Conservation (phyloP, 2,329 filamentous ascomycete species). For the Xenoacremonium recifei region DNA sequence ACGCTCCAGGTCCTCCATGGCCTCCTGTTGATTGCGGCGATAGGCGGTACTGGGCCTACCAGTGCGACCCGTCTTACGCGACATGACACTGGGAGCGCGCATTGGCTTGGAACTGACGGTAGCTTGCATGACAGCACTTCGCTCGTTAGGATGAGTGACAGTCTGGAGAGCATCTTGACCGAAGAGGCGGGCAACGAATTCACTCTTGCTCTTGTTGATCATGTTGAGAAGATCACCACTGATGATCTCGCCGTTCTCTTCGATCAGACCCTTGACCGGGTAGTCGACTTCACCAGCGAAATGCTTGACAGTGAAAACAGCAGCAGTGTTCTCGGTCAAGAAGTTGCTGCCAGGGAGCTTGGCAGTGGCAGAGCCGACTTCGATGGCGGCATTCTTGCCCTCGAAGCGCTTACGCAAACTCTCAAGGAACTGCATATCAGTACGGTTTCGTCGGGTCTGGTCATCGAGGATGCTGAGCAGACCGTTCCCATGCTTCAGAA, state of each 20-base stretch:
- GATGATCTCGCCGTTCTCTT: slow-evolving; percentile 95
- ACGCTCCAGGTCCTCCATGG: slow-evolving; percentile 47
- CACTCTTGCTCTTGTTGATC: slow-evolving; percentile 81
- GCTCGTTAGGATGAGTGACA: slow-evolving; percentile 89
- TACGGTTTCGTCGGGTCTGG: slow-evolving; percentile 85
- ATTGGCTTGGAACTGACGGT: slow-evolving; percentile 94
- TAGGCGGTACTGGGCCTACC: slow-evolving; percentile 31
- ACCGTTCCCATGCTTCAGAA: slow-evolving; percentile 90
- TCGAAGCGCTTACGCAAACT: slow-evolving; percentile 91
- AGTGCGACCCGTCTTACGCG: slow-evolving; percentile 61
- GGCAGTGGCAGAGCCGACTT: slow-evolving; percentile 71
- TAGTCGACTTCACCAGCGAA: slow-evolving; percentile 98
- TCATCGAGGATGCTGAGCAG: slow-evolving; percentile 93
- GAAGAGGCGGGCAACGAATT: slow-evolving; percentile 87
- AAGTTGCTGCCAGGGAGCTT: slow-evolving; percentile 88
- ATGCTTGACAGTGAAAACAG: slow-evolving; percentile 87
- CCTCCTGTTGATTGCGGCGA: slow-evolving; percentile 40
- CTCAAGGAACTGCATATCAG: slow-evolving; percentile 86
- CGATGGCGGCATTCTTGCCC: slow-evolving; percentile 88
- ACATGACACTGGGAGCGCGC: slow-evolving; percentile 89
- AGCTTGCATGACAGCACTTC: slow-evolving; percentile 88
- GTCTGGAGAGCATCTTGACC: slow-evolving; percentile 95
- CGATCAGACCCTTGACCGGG: slow-evolving; percentile 78
- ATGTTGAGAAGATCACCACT: slow-evolving; percentile 95
- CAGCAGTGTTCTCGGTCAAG: slow-evolving; percentile 74